Percentiles rank a stretch among this genome's conserved stretches.
phyloP scores from a whole-genome alignment of 2,329 filamentous ascomycete genomes.

The Moelleriella libera region DNA sequence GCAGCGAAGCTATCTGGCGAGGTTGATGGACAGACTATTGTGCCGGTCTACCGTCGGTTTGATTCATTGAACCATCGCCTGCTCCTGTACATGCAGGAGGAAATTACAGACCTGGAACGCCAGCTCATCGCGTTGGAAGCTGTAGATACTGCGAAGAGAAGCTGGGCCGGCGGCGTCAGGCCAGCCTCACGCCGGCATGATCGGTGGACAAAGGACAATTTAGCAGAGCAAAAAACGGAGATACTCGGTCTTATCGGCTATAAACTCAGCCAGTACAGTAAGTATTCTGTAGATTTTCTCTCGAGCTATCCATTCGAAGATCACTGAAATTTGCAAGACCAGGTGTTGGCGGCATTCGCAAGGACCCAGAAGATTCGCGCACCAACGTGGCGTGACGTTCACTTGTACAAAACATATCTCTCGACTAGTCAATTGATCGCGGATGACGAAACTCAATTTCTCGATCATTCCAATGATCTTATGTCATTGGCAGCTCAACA shows the following conservation, averaged over 20 bases:
- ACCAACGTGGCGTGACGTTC: conserved; percentile 33
- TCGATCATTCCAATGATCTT: conserved; percentile 40
- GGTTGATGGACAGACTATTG: conserved; percentile 14
- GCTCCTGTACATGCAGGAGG: conserved; percentile 72
- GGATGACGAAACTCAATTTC: conserved; percentile 44
- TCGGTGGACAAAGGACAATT: conserved; percentile 35
- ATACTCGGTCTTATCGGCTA: conserved; percentile 48
- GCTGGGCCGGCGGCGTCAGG: conserved; percentile 25
- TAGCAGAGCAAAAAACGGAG: conserved; percentile 46
- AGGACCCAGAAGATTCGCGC: conserved; percentile 32
- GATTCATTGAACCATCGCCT: conserved; percentile 70
- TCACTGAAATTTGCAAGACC: conserved; percentile 23
- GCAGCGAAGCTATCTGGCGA: conserved; percentile 33
- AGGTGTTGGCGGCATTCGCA: conserved; percentile 44
- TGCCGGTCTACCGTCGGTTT: conserved; percentile 71
- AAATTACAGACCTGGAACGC: conserved; percentile 68
- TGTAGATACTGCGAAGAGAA: conserved; percentile 33
- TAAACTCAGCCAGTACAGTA: conserved; percentile 57
- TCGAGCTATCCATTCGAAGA: background rate
- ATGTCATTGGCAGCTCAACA: conserved; percentile 19
- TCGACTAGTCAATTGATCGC: conserved; percentile 38
- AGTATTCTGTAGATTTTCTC: conserved; percentile 9
- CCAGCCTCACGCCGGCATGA: conserved; percentile 49
- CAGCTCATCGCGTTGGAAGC: conserved; percentile 57
- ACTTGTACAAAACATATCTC: conserved; percentile 39